Evolutionary conservation across 2,329 filamentous ascomycete species (phyloP).

Genomic region (Aspergillus hortae): DNA sequence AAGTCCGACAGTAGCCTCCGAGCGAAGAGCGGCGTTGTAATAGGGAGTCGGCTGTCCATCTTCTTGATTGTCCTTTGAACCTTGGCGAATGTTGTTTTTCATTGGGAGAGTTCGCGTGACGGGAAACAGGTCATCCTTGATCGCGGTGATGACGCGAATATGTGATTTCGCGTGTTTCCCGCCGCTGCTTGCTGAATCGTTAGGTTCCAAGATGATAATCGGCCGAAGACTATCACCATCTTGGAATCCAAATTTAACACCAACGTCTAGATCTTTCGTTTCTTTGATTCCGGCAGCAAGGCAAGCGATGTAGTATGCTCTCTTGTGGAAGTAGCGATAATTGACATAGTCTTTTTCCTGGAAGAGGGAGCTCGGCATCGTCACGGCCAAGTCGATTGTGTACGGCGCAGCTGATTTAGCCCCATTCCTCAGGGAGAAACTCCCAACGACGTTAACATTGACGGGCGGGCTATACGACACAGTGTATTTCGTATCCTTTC

Average conservation of each 20-base stretch:
- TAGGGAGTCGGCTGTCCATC: slow-evolving; percentile 65
- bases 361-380: slow-evolving; percentile 76
- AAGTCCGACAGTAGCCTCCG: slow-evolving; percentile 67
- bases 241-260: slow-evolving; percentile 61
- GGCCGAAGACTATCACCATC: slow-evolving; percentile 76
- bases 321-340: slow-evolving; percentile 89
- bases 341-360: slow-evolving; percentile 95
- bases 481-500: slow-evolving; percentile 74
- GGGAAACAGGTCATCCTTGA: slow-evolving; percentile 67
- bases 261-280: slow-evolving; percentile 51
- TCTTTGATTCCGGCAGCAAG: slow-evolving; percentile 68
- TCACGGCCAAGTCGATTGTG: slow-evolving; percentile 77
- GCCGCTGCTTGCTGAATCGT: slow-evolving; percentile 25
- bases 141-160: slow-evolving; percentile 75
- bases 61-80: slow-evolving; percentile 36
- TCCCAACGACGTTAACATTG: slow-evolving; percentile 83
- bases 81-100: slow-evolving; percentile 66
- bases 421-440: slow-evolving; percentile 75
- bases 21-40: slow-evolving; percentile 82
- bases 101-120: slow-evolving; percentile 65
- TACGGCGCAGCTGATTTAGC: slow-evolving; percentile 54
- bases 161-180: slow-evolving; percentile 47
- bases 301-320: slow-evolving; percentile 85
- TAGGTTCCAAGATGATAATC: slow-evolving; percentile 50
- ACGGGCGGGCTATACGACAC: slow-evolving; percentile 72